These are phyloP conservation scores for Marasmius oreades DNA, from an alignment of 1,284 basidiomycete genomes.

Conservation along the genomic window DNA sequence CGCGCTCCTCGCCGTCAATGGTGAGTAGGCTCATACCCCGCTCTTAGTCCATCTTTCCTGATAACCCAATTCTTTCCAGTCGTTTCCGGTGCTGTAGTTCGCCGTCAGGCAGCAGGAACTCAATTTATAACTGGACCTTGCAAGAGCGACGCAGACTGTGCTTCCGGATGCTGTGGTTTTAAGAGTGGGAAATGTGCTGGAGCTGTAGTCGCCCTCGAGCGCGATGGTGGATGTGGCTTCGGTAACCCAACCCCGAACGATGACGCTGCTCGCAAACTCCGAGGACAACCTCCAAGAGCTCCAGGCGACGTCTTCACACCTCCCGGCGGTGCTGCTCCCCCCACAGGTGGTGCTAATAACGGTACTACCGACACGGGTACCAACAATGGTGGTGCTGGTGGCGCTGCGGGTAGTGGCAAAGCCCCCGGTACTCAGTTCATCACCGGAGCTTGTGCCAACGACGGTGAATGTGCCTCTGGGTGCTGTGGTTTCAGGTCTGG, in stretches of 20 bases:
- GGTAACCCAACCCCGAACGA: neutral
- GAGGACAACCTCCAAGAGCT: neutral
- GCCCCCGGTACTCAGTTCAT: too few relatives aligned
- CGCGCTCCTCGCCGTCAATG: neutral
- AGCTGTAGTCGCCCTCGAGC: neutral
- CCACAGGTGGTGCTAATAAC: neutral
- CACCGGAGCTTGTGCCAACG: too few relatives aligned
- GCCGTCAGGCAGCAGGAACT: neutral
- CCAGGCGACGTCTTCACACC: too few relatives aligned
- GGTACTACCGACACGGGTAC: neutral
- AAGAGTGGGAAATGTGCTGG: neutral
- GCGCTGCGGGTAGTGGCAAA: neutral
- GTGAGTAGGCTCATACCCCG: neutral
- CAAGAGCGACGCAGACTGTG: neutral
- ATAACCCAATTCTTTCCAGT: neutral
- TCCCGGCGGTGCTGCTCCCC: too few relatives aligned
- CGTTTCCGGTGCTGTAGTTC: neutral
- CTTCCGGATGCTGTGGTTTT: neutral
- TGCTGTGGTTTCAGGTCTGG: too few relatives aligned
- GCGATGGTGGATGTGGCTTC: neutral
- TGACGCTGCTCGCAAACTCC: neutral
- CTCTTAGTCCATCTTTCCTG: neutral
- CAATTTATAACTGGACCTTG: constrained; percentile 1
- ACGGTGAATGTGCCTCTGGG: too few relatives aligned
- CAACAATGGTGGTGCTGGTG: neutral